Evolutionary conservation across 192 early-diverging fungal species (phyloP).

Genomic region (Coemansia pectinata): DNA sequence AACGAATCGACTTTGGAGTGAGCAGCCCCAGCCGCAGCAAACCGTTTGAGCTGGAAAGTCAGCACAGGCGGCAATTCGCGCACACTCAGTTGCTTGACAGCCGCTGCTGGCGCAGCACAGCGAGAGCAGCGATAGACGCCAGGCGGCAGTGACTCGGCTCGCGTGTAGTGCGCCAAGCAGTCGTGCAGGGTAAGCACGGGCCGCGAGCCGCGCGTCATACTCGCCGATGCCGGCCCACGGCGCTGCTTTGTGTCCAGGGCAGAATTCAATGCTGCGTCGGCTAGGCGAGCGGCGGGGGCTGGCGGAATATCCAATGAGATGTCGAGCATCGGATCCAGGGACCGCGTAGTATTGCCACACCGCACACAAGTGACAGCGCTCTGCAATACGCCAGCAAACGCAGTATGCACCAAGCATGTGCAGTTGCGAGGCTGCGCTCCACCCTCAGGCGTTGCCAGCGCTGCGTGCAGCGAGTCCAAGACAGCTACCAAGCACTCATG

Average conservation of each 20-base stretch:
- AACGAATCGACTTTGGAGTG: slow-evolving; percentile 83
- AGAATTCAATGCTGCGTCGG: not conserved
- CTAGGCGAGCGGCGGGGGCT: slow-evolving; percentile 32
- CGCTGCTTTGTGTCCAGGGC: not conserved
- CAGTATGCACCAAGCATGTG: slow-evolving; percentile 84
- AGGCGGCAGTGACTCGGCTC: slow-evolving; percentile 74
- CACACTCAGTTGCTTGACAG: slow-evolving; percentile 86
- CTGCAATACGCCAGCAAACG: slow-evolving; percentile 87
- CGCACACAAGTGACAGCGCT: slow-evolving; percentile 84
- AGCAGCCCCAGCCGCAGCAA: slow-evolving; percentile 29
- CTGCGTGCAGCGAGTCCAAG: slow-evolving; percentile 82
- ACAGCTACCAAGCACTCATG: slow-evolving; percentile 96
- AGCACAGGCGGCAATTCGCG: slow-evolving; percentile 86
- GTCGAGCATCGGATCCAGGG: slow-evolving; percentile 89
- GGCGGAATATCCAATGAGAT: slow-evolving; percentile 79
- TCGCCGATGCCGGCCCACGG: slow-evolving; percentile 5
- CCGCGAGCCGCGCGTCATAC: slow-evolving; percentile 18
- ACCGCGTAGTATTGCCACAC: slow-evolving; percentile 76
- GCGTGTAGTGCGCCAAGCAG: slow-evolving; percentile 66
- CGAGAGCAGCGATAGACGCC: slow-evolving; percentile 70
- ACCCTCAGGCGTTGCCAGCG: slow-evolving; percentile 46
- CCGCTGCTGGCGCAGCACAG: slow-evolving; percentile 64
- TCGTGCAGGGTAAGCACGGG: slow-evolving; percentile 51
- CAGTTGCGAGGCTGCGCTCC: slow-evolving; percentile 47
- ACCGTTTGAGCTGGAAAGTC: slow-evolving; percentile 92